These are phyloP conservation scores for Taiozyma sp. DNA, from an alignment of 1,139 yeast species.

Conservation along the genomic window DNA sequence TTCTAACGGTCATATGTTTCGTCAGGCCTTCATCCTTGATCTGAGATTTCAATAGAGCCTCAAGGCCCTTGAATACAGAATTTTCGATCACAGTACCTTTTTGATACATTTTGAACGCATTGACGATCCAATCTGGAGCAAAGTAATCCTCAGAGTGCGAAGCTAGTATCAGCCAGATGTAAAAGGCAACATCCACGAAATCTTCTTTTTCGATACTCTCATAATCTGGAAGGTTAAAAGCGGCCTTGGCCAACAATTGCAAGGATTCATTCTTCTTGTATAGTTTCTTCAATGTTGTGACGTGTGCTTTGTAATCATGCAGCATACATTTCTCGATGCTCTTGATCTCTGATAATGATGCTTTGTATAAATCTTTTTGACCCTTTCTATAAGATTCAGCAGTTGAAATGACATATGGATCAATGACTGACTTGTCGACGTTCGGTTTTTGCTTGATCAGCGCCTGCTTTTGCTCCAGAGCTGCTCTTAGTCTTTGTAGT, in stretches of 20 bases:
- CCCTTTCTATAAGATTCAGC: conserved; percentile 18
- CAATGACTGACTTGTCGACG: neutral
- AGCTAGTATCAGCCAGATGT: conserved; percentile 15
- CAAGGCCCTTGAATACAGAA: conserved; percentile 1
- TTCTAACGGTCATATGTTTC: conserved; percentile 6
- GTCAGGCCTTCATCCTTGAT: conserved; percentile 4
- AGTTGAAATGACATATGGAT: conserved; percentile 3
- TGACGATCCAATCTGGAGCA: conserved; percentile 13
- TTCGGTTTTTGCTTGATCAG: conserved; percentile 5
- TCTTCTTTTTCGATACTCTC: conserved; percentile 13
- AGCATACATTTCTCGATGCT: conserved; percentile 16
- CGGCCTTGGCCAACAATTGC: conserved; percentile 1
- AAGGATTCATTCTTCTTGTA: conserved; percentile 16
- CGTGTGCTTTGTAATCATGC: conserved; percentile 11
- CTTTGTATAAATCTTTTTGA: conserved; percentile 15
- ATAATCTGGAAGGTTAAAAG: conserved; percentile 7
- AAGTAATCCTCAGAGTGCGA: conserved; percentile 4
- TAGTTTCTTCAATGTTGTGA: conserved; percentile 19
- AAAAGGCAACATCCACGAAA: conserved; percentile 11
- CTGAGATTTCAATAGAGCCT: conserved; percentile 2
- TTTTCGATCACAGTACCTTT: neutral
- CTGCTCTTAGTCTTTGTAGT: conserved; percentile 20
- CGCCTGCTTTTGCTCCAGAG: conserved; percentile 16
- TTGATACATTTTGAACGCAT: conserved; percentile 2
- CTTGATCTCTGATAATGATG: conserved; percentile 13